Conservation (phyloP, 352 stramenopile species). For the Halophytophthora batemanensis region DNA sequence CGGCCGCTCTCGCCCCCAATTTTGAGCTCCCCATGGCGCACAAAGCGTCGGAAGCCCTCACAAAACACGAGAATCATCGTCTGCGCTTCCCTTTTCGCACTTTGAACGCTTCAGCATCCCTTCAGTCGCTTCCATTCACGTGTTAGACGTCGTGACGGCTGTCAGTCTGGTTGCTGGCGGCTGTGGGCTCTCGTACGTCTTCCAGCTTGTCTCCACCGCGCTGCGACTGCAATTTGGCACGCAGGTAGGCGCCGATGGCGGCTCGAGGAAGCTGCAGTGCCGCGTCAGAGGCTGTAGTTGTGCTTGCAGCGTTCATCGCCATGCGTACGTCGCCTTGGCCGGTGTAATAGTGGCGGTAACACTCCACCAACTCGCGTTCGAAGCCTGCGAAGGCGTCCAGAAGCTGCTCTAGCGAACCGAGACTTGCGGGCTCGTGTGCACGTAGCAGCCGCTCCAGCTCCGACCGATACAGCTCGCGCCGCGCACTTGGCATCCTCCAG, state of each 20-base stretch:
- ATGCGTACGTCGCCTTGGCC: constrained; percentile 42
- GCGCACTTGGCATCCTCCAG: constrained; percentile 12
- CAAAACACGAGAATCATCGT: too few relatives aligned
- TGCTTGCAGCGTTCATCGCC: constrained; percentile 13
- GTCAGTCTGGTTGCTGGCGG: constrained; percentile 13
- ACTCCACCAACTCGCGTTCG: constrained; percentile 62
- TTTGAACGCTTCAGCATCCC: too few relatives aligned
- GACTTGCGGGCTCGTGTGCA: constrained; percentile 41
- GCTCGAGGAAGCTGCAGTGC: constrained; percentile 50
- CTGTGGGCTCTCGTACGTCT: constrained; percentile 36
- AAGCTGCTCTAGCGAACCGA: constrained; percentile 32
- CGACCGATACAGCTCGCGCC: constrained; percentile 6
- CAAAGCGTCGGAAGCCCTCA: too few relatives aligned
- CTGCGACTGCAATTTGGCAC: constrained; percentile 45
- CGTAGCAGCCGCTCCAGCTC: constrained; percentile 46
- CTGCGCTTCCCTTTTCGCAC: too few relatives aligned
- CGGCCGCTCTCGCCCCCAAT: constrained; percentile 20
- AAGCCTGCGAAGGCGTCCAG: constrained; percentile 51
- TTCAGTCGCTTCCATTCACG: constrained; percentile 13
- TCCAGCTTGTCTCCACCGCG: constrained; percentile 42
- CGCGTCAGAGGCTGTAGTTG: constrained; percentile 12
- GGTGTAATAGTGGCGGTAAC: constrained; percentile 66
- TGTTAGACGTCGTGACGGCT: constrained; percentile 12
- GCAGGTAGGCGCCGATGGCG: constrained; percentile 53
- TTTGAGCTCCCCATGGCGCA: too few relatives aligned